Evolutionary conservation across 23 red algal species (phyloP).

Genomic region (Chondrus crispus): DNA sequence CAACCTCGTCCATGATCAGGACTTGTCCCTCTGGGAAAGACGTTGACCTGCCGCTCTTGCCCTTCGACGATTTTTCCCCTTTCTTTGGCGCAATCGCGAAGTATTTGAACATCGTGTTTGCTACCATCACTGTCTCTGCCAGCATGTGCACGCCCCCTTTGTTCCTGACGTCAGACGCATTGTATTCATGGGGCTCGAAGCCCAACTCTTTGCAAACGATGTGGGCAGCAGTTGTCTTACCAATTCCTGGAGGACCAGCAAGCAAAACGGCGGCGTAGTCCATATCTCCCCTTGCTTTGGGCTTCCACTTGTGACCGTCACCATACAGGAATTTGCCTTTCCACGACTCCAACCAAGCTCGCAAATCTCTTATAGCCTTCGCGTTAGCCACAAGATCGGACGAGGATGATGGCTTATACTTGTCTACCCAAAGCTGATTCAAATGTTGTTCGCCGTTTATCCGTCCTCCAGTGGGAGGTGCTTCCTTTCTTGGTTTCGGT

Average conservation of each 20-base stretch:
- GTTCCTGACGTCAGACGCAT: slow-evolving; percentile 92
- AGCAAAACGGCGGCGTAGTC: slow-evolving; percentile 67
- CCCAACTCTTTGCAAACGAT: slow-evolving; percentile 67
- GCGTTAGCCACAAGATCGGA: slow-evolving; percentile 79
- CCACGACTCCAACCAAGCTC: slow-evolving; percentile 66
- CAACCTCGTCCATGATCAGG: slow-evolving; percentile 99
- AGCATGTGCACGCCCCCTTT: slow-evolving; percentile 54
- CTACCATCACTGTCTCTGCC: slow-evolving; percentile 52
- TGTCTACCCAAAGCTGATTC: slow-evolving; percentile 75
- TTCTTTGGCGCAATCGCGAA: slow-evolving; percentile 21
- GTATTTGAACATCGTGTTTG: slow-evolving; percentile 51
- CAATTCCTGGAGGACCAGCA: slow-evolving; percentile 88
- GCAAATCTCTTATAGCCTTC: slow-evolving; percentile 66
- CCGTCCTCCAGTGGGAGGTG: neutral
- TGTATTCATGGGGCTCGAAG: slow-evolving; percentile 89
- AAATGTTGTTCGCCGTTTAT: neutral
- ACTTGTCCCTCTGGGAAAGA: slow-evolving; percentile 63
- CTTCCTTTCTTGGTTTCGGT: neutral
- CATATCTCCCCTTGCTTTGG: slow-evolving; percentile 8
- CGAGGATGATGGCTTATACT: slow-evolving; percentile 70
- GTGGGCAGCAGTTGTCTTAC: slow-evolving; percentile 88
- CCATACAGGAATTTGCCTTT: slow-evolving; percentile 31
- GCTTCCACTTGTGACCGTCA: slow-evolving; percentile 35
- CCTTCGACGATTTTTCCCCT: neutral
- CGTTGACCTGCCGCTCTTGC: neutral